These are phyloP conservation scores for Pseudonectria buxi DNA, from an alignment of 2,329 filamentous ascomycete genomes.

Conservation along the genomic window DNA sequence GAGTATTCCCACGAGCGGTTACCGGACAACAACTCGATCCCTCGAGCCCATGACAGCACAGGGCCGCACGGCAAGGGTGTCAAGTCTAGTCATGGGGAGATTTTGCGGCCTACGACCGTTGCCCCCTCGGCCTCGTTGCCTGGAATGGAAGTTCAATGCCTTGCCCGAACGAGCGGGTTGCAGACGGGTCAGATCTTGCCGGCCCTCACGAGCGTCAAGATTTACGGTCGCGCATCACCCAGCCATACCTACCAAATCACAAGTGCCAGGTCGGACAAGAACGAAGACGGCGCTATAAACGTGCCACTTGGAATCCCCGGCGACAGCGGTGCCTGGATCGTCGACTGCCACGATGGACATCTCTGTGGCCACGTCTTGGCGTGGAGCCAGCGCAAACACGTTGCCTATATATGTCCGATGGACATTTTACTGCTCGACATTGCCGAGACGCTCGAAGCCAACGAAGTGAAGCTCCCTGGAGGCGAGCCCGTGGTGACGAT, in stretches of 20 bases:
- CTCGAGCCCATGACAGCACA: conserved; percentile 21
- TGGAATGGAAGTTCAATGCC: conserved; percentile 75
- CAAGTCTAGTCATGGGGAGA: conserved; percentile 24
- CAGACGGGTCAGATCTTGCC: conserved; percentile 72
- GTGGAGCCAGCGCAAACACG: conserved; percentile 71
- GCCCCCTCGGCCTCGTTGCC: conserved; percentile 57
- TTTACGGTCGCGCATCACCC: conserved; percentile 75
- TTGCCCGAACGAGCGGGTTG: conserved; percentile 78
- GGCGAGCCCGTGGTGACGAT: conserved; percentile 37
- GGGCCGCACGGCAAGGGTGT: conserved; percentile 5
- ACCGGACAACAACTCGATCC: conserved; percentile 66
- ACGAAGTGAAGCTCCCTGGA: conserved; percentile 64
- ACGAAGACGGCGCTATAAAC: conserved; percentile 11
- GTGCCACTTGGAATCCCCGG: conserved; percentile 64
- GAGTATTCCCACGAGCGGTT: conserved; percentile 66
- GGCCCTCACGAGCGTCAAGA: conserved; percentile 76
- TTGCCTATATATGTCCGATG: conserved; percentile 94
- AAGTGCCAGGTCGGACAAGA: conserved; percentile 26
- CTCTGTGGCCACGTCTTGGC: conserved; percentile 88
- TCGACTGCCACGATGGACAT: conserved; percentile 69
- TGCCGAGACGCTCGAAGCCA: conserved; percentile 65
- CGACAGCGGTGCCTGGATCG: conserved; percentile 89
- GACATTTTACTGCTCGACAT: conserved; percentile 84
- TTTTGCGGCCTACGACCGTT: conserved; percentile 49
- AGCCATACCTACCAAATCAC: conserved; percentile 62